Conservation (phyloP, 2,329 filamentous ascomycete genomes). For the Colletotrichum tropicicola region DNA sequence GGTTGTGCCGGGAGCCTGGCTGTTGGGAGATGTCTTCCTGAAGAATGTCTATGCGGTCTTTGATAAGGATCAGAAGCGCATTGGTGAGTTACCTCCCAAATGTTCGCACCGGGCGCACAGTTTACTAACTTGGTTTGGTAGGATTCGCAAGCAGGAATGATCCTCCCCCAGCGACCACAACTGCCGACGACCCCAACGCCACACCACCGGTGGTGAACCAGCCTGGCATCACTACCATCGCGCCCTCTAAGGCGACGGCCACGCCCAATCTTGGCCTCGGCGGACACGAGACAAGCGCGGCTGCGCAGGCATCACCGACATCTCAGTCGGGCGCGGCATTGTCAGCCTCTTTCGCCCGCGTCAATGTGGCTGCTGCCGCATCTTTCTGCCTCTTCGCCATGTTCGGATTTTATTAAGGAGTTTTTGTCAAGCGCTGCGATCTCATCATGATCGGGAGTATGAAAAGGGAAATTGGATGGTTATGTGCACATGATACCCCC, state of each 20-base stretch:
- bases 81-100: slow-evolving; percentile 61
- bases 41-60: slow-evolving; percentile 93
- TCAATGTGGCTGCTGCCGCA: slow-evolving; percentile 14
- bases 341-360: background rate
- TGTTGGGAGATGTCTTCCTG: slow-evolving; percentile 86
- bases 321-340: slow-evolving; percentile 11
- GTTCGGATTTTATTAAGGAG: slow-evolving; percentile 15
- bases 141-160: slow-evolving; percentile 47
- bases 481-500: slow-evolving; percentile 38
- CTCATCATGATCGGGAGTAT: background rate
- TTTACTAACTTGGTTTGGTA: slow-evolving; percentile 31
- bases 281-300: slow-evolving; percentile 45
- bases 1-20: slow-evolving; percentile 74
- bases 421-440: background rate
- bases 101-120: no score
- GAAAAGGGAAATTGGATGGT: slow-evolving; percentile 30
- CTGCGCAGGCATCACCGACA: slow-evolving; percentile 21
- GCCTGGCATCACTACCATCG: slow-evolving; percentile 5
- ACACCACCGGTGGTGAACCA: slow-evolving; percentile 19
- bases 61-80: slow-evolving; percentile 73
- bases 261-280: slow-evolving; percentile 40
- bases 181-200: background rate
- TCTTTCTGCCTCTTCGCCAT: slow-evolving; percentile 13
- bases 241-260: slow-evolving; percentile 25
- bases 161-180: slow-evolving; percentile 29